Percentiles rank a stretch among this genome's conserved stretches.
These are phyloP conservation scores for Cladochytrium replicatum DNA, from an alignment of 192 early-diverging fungal species.

Conservation along the genomic window DNA sequence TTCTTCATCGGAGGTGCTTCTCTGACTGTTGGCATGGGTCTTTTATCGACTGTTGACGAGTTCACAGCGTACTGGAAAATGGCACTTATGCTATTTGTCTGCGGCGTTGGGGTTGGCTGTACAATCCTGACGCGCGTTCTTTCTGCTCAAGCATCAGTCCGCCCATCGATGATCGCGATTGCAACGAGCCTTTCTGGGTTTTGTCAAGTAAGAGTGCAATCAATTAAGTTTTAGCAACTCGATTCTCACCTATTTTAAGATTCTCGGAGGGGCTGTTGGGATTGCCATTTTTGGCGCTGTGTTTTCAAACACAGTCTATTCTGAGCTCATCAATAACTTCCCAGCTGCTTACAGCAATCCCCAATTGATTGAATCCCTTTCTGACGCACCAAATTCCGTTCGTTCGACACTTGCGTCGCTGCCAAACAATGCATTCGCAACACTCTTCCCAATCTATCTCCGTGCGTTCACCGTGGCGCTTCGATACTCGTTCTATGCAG, in stretches of 20 bases:
- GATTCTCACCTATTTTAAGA: no score
- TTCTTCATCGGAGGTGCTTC: slow-evolving; percentile 51
- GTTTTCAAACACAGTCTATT: no score
- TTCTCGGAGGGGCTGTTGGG: no score
- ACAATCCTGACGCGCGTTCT: slow-evolving; percentile 66
- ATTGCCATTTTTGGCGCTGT: slow-evolving; percentile 60
- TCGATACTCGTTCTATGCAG: no score
- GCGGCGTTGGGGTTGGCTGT: slow-evolving; percentile 68
- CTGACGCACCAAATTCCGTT: no score
- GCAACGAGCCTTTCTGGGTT: slow-evolving; percentile 63
- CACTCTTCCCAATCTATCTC: no score
- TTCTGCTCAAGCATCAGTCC: slow-evolving; percentile 60
- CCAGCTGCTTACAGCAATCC: slow-evolving; percentile 22
- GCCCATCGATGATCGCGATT: slow-evolving; percentile 54
- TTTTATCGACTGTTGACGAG: slow-evolving; percentile 52
- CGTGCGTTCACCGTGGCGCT: no score
- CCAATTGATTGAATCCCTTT: not conserved
- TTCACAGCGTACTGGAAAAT: slow-evolving; percentile 37
- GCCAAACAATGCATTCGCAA: no score
- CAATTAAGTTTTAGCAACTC: no score
- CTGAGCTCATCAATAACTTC: slow-evolving; percentile 52
- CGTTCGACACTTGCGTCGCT: no score
- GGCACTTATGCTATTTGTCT: slow-evolving; percentile 53
- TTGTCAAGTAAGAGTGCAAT: slow-evolving; percentile 48
- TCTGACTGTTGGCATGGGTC: slow-evolving; percentile 49